A percentile compares a stretch with the other conserved stretches of the same genome.
These are phyloP conservation scores for Amborella trichopoda DNA, from an alignment of 164 flowering plant genomes.

Conservation along the genomic window DNA sequence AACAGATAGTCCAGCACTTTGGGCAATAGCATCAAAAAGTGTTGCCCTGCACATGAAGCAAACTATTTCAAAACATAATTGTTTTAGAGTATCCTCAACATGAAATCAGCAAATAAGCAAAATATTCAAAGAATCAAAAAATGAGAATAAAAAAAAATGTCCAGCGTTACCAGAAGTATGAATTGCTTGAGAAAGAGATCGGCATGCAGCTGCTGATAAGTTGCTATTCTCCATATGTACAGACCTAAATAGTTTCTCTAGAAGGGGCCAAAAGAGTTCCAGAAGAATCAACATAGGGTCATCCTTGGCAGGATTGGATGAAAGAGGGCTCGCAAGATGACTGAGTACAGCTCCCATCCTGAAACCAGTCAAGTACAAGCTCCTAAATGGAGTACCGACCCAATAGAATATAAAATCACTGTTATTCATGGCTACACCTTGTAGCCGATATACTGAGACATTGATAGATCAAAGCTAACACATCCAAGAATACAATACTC, in stretches of 20 bases:
- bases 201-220: constrained; percentile 79
- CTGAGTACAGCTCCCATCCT: constrained; percentile 83
- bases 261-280: constrained; percentile 72
- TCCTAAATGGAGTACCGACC: too few relatives aligned
- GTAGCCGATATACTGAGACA: too few relatives aligned
- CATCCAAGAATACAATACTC: too few relatives aligned
- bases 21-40: constrained; percentile 53
- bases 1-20: constrained; percentile 70
- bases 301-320: constrained; percentile 28
- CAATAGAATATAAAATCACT: too few relatives aligned
- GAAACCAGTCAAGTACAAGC: too few relatives aligned
- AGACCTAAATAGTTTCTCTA: constrained; percentile 65
- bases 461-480: too few relatives aligned
- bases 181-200: constrained; percentile 83
- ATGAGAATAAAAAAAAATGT: too few relatives aligned
- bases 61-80: too few relatives aligned
- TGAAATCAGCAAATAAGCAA: too few relatives aligned
- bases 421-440: too few relatives aligned
- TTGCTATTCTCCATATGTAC: constrained; percentile 65
- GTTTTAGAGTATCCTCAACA: too few relatives aligned
- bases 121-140: too few relatives aligned
- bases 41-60: constrained; percentile 55
- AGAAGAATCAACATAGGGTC: constrained; percentile 47
- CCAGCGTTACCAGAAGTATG: constrained; percentile 57
- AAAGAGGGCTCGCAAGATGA: constrained; percentile 40